Base-by-base conservation (phyloP, 345 rosid genomes). In the Pistacia integerrima region DNA sequence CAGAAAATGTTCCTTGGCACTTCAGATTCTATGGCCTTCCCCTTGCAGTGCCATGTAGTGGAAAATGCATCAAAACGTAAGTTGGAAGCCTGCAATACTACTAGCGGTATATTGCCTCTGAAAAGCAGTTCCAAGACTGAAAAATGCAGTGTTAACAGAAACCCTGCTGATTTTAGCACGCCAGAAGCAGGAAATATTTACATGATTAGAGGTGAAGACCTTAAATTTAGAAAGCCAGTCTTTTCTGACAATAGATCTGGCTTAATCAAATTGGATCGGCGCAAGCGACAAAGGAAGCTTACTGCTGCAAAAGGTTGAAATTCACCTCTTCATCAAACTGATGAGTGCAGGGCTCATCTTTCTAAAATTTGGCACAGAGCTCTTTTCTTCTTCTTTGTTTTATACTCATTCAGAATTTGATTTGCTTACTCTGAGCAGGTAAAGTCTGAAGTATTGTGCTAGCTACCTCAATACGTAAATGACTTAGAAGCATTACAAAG, bases 81-180 rank as follows among this genome's bases (percentile, higher is more conserved):
- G 78, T 57, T 72, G 30, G 84, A 83, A 65, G 65, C 86, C 77
- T 69, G 38, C 57, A 77, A 25, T 75, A 76, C 46, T 22, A 72
- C 73, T 52, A 76, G 62, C 72, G 70, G 79, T 52, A 83, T 59
- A 62, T 64, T 63, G 73, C 86, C 87, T 64, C 57, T 22, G 4
- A 81, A 75, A 88, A 80, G 73, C 85, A 79, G 65, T 76, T 69
- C 79, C 36, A 83, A 69, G 67, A 58, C 83, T 61, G 83, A 82
- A 58, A 75, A 73, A 72, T 97, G 99, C 86, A 74, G 63, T 30
- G 64, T 91, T 41, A 97, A 93, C 76, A 83, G 90, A 74, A 97
- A 97, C 82, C 99, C 99, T n/a, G 92, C 98, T 67, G 99, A 97
- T 85, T 97, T 94, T 78, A 88, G 90, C 67, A 8, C 78, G 11